phyloP scores from a whole-genome alignment of 129 eudicot genomes.

The Centrapalus pauciflorus region DNA sequence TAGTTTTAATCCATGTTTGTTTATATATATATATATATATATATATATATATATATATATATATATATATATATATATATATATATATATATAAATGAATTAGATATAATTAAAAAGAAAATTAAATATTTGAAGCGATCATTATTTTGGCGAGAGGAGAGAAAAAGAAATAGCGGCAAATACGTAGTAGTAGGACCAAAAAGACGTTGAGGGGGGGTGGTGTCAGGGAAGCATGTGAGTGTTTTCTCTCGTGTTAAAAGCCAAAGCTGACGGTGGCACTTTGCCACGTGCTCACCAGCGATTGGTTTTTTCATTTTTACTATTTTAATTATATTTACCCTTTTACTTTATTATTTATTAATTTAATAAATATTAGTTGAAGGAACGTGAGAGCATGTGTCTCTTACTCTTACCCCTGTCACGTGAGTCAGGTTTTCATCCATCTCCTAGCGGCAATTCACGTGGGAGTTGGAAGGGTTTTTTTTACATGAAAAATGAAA shows the following conservation, averaged over 20 bases:
- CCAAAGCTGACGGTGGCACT: slow-evolving; percentile 36
- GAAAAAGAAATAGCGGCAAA: slow-evolving; percentile 1
- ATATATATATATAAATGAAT: too few relatives aligned
- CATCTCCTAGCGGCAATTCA: slow-evolving; percentile 20
- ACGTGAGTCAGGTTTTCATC: slow-evolving; percentile 25
- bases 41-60: too few relatives aligned
- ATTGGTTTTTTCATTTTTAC: neutral
- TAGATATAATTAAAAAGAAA: neutral
- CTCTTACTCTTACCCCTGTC: slow-evolving; percentile 5
- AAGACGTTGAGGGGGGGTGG: slow-evolving; percentile 46
- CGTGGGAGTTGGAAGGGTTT: slow-evolving; percentile 7
- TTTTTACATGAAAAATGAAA: too few relatives aligned
- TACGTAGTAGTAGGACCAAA: slow-evolving; percentile 38
- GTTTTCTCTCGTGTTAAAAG: slow-evolving; percentile 31
- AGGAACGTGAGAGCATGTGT: slow-evolving; percentile 29
- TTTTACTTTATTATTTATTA: slow-evolving; percentile 14
- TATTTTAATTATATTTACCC: neutral
- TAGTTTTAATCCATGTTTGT: too few relatives aligned
- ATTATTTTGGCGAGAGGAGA: neutral
- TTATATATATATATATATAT: too few relatives aligned
- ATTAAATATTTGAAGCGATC: neutral
- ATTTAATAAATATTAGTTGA: too few relatives aligned
- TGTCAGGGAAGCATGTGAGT: slow-evolving; percentile 61
- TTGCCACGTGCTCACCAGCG: slow-evolving; percentile 14
- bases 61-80: too few relatives aligned